Evolutionary conservation across 345 rosid genomes (phyloP).

Genomic region (Isatis tinctoria): DNA sequence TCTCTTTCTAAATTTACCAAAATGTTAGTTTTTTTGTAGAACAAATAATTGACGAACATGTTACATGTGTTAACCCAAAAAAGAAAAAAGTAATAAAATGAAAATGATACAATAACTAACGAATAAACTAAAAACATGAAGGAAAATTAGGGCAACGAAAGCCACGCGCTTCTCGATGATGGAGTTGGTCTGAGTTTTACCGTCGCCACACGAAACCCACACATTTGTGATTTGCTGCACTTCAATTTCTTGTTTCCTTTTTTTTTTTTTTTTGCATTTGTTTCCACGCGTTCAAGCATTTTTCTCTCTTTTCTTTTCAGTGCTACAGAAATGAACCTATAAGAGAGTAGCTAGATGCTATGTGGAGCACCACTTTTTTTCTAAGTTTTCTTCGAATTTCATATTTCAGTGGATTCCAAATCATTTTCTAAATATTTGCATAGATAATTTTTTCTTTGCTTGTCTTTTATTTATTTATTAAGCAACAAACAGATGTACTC

Average conservation of each 20-base stretch:
- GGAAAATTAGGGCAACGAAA: neutral
- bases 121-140: neutral
- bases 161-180: slow-evolving; percentile 18
- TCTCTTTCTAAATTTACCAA: slow-evolving; percentile 24
- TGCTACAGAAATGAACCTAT: neutral
- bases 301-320: neutral
- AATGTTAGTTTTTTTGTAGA: slow-evolving; percentile 9
- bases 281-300: neutral
- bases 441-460: neutral
- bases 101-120: neutral
- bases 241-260: neutral
- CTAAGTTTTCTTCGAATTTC: neutral
- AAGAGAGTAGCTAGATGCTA: neutral
- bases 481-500: too few relatives aligned
- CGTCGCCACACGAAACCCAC: slow-evolving; percentile 11
- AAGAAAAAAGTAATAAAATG: slow-evolving; percentile 1
- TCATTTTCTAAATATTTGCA: too few relatives aligned
- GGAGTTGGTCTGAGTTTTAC: neutral
- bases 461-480: too few relatives aligned
- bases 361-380: neutral
- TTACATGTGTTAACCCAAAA: slow-evolving; percentile 21
- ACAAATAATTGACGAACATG: slow-evolving; percentile 14
- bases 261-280: neutral
- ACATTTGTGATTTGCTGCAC: neutral
- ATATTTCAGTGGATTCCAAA: neutral